phyloP scores from a whole-genome alignment of 441 rosid genomes.

The Flueggea neowawraea region DNA sequence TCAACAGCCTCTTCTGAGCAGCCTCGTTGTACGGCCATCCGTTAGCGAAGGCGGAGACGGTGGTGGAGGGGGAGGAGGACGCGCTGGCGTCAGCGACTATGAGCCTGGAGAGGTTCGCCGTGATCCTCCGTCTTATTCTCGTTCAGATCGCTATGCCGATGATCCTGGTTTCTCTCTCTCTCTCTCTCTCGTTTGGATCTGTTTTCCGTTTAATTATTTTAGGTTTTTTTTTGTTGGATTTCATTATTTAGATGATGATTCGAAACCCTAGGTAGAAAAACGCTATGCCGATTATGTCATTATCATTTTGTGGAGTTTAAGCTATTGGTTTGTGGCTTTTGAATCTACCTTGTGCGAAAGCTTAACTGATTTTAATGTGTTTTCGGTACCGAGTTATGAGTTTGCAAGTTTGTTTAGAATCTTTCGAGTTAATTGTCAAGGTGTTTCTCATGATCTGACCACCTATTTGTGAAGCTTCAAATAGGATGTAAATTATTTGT shows the following conservation, averaged over 20 bases:
- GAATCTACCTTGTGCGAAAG: too few relatives aligned
- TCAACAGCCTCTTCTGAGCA: conserved; percentile 82
- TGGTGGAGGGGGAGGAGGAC: conserved; percentile 26
- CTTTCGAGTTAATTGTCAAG: too few relatives aligned
- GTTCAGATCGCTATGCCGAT: conserved; percentile 55
- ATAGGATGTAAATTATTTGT: too few relatives aligned
- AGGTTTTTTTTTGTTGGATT: neutral
- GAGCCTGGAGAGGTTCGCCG: conserved; percentile 75
- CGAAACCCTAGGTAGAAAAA: too few relatives aligned
- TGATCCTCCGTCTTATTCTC: conserved; percentile 50
- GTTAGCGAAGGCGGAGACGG: conserved; percentile 50
- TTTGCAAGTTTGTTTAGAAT: too few relatives aligned
- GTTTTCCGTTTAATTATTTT: neutral
- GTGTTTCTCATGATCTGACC: too few relatives aligned
- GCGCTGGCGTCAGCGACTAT: conserved; percentile 31
- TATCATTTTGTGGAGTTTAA: too few relatives aligned
- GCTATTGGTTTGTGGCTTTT: too few relatives aligned
- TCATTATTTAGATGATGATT: neutral
- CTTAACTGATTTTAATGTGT: too few relatives aligned
- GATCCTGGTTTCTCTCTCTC: conserved; percentile 49
- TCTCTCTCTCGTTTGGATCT: neutral
- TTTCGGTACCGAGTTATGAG: too few relatives aligned
- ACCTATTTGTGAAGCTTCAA: too few relatives aligned
- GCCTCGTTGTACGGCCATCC: conserved; percentile 81
- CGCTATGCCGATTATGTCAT: too few relatives aligned